A percentile compares a stretch with the other conserved stretches of the same genome.
Conservation (phyloP, 2,329 filamentous ascomycete genomes). For the Zasmidium angulare region DNA sequence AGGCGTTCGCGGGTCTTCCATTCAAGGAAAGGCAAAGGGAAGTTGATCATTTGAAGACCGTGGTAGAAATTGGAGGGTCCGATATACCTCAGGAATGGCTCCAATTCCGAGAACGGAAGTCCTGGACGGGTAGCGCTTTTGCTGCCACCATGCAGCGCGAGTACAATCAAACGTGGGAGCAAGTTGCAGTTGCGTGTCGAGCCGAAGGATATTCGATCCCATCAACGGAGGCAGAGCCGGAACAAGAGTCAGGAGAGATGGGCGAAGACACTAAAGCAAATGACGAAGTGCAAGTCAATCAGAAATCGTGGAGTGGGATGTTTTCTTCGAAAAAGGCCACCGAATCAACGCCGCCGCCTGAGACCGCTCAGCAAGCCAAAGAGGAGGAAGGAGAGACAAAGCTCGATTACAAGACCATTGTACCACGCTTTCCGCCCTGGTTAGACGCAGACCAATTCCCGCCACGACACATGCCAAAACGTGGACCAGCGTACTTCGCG, state of each 20-base stretch:
- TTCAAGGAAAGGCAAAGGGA: not conserved
- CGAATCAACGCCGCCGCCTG: not conserved
- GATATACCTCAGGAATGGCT: not conserved
- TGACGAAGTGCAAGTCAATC: too few species aligned
- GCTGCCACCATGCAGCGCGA: not conserved
- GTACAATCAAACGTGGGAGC: not conserved
- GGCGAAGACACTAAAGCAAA: not conserved
- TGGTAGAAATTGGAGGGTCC: not conserved
- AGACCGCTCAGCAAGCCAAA: not conserved
- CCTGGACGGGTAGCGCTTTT: not conserved
- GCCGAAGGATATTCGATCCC: not conserved
- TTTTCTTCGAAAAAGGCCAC: not conserved
- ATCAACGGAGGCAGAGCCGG: slow-evolving; percentile 1
- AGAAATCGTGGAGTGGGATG: too few species aligned
- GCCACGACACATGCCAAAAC: not conserved
- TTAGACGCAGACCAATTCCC: slow-evolving; percentile 7
- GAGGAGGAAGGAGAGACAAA: not conserved
- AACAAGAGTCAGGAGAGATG: not conserved
- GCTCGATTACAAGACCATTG: slow-evolving; percentile 11
- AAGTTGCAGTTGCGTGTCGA: not conserved
- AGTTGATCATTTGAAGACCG: not conserved
- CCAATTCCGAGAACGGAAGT: not conserved
- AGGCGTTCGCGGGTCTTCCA: not conserved
- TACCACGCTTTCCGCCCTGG: slow-evolving; percentile 23
- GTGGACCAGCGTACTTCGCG: not conserved